A percentile compares a stretch with the other conserved stretches of the same genome.
Conservation (phyloP, 2,329 filamentous ascomycete species). For the Xylaria digitata region DNA sequence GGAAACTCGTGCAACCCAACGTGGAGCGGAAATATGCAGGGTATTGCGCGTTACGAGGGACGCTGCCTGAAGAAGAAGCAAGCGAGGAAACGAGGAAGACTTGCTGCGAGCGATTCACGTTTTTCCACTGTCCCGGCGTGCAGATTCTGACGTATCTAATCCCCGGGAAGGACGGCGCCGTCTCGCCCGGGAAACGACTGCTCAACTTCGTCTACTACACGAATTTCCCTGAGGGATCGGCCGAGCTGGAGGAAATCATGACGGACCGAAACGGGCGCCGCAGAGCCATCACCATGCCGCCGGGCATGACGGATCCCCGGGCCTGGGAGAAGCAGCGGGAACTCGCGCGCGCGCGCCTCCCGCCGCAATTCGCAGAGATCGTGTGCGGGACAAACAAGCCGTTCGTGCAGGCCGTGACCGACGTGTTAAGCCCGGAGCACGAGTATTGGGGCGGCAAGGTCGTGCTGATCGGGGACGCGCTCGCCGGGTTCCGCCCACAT, state of each 20-base stretch:
- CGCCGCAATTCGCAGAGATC: constrained; percentile 56
- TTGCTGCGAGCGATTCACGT: constrained; percentile 55
- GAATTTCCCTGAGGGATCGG: constrained; percentile 53
- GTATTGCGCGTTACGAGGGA: constrained; percentile 58
- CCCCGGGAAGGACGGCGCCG: constrained; percentile 53
- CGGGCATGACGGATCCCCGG: constrained; percentile 48
- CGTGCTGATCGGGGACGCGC: constrained; percentile 57
- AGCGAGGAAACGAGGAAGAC: constrained; percentile 50
- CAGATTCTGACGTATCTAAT: constrained; percentile 58
- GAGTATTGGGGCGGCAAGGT: constrained; percentile 54
- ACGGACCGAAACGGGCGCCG: constrained; percentile 51
- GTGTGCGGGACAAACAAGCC: constrained; percentile 54
- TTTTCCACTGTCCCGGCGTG: constrained; percentile 53
- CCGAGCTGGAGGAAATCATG: constrained; percentile 51
- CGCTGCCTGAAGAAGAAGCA: constrained; percentile 54
- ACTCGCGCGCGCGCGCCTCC: constrained; percentile 50
- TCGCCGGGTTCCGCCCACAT: constrained; percentile 59
- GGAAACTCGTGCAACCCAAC: constrained; percentile 49
- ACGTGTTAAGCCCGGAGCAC: constrained; percentile 52
- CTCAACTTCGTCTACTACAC: constrained; percentile 61
- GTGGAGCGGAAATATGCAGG: constrained; percentile 52
- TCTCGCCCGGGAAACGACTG: constrained; percentile 54
- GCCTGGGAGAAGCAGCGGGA: constrained; percentile 53
- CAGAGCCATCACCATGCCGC: constrained; percentile 53
- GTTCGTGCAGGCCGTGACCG: constrained; percentile 57